Evolutionary conservation across 306 rosid species (phyloP), one percentile per base, ranked within the genome.

Genomic region (Malus asiatica): DNA sequence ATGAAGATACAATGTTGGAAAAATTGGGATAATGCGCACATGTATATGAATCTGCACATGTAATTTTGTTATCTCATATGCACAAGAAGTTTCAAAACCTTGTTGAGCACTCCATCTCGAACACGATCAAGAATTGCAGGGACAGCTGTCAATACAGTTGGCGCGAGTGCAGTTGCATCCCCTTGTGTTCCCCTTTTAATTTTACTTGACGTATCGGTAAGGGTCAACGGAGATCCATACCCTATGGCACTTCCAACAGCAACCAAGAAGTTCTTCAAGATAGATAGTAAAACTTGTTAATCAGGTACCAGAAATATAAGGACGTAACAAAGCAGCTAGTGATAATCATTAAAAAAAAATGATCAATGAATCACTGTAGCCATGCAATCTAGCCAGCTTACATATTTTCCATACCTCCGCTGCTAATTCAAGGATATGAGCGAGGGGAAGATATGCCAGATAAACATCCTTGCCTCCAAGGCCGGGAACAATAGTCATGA

Each of bases 61-160:
- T 15, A 82, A 30, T 51, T 15, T 51, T 51, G 55, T 51, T 51
- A 45, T 51, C 62, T 11, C 7, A 59, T 14, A 74, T 42, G 74
- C 79, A 71, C 29, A 70, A 69, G 76, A 86, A 72, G 71, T 53
- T 81, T 76, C 48, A 77, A 72, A 73, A 92, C 99, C 99, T 96
- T 88, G 83, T 89, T 96, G 69, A 87, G 82, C 74, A 96, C 98
- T 68, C 98, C 99, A 45, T 90, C 97, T 16, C 99, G 90, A 81
- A 92, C 96, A 79, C 98, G 99, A 82, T 95, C 99, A 74, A 95
- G 93, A 84, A 95, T 92, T 60, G 98, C 98, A 72, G 99, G 99
- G 65, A 92, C 98, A 80, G 98, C 91, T 69, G 93, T 88, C 96
- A 95, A 81, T 81, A 95, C 77, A 35, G 98, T 92, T 85, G 98